phyloP scores from a whole-genome alignment of 805 yeast genomes.

The Kuraishia floccosa region DNA sequence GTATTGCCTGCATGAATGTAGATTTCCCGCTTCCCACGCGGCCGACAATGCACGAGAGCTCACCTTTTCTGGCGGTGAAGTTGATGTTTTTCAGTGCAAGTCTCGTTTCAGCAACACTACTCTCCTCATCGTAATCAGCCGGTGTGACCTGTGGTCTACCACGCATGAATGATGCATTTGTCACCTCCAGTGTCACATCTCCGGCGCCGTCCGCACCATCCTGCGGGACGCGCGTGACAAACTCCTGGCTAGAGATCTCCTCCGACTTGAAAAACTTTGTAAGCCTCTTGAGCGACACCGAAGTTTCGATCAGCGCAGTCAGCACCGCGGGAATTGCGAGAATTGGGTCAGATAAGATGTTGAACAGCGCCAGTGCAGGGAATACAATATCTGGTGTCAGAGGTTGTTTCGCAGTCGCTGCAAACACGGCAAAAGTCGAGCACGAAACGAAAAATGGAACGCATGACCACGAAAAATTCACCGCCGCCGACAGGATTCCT shows the following conservation, averaged over 20 bases:
- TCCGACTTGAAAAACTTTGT: conserved; percentile 32
- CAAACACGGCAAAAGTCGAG: conserved; percentile 45
- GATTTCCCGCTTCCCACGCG: conserved; percentile 63
- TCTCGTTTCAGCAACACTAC: conserved; percentile 10
- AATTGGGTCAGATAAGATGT: conserved; percentile 47
- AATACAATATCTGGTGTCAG: conserved; percentile 59
- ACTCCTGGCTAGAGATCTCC: too few relatives aligned
- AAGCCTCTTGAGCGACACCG: conserved; percentile 46
- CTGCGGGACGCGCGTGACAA: too few relatives aligned
- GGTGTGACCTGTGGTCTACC: conserved; percentile 9
- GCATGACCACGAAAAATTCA: conserved; percentile 48
- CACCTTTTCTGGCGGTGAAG: conserved; percentile 40
- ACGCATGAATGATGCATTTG: conserved; percentile 48
- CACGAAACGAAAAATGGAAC: conserved; percentile 59
- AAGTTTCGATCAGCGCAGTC: conserved; percentile 45
- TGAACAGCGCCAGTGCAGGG: conserved; percentile 54
- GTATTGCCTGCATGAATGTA: conserved; percentile 37
- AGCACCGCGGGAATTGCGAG: conserved; percentile 46
- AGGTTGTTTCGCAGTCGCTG: conserved; percentile 31
- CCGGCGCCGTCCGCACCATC: conserved; percentile 29
- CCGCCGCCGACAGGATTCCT: conserved; percentile 32
- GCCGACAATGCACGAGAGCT: conserved; percentile 51
- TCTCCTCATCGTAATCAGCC: conserved; percentile 29
- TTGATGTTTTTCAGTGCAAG: conserved; percentile 36
- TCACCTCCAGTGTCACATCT: conserved; percentile 26